phyloP scores from a whole-genome alignment of 768 basidiomycete species.

The Pulveroboletus frians region DNA sequence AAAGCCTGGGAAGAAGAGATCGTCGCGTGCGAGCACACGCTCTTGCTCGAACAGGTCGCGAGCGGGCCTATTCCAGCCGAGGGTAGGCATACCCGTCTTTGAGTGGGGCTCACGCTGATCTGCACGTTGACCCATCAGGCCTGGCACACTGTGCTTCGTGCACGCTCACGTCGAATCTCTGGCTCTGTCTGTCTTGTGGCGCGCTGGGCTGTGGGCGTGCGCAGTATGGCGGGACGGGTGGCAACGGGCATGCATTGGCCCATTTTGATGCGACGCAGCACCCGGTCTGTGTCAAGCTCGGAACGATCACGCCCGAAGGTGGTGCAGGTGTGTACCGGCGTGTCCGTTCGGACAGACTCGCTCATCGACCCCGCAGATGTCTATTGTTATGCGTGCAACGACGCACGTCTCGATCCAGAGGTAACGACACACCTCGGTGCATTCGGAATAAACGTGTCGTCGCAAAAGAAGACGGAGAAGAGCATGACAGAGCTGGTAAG shows the following conservation, averaged over 20 bases:
- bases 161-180: constrained; percentile 85
- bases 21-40: constrained; percentile 74
- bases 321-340: constrained; percentile 57
- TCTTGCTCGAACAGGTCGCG: constrained; percentile 45
- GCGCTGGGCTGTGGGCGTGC: constrained; percentile 83
- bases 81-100: constrained; percentile 10
- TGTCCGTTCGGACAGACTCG: not conserved
- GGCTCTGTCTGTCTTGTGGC: constrained; percentile 93
- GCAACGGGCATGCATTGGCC: constrained; percentile 83
- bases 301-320: constrained; percentile 95
- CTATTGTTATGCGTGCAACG: constrained; percentile 90
- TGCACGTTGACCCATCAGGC: constrained; percentile 37
- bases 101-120: not conserved
- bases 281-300: constrained; percentile 84
- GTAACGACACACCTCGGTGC: constrained; percentile 65
- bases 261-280: constrained; percentile 76
- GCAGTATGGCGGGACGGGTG: constrained; percentile 75
- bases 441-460: constrained; percentile 84
- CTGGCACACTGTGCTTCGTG: constrained; percentile 80
- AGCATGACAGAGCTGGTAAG: constrained; percentile 91
- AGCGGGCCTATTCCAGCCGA: constrained; percentile 24
- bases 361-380: constrained; percentile 49
- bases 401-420: constrained; percentile 73
- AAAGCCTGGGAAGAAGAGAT: constrained; percentile 99
- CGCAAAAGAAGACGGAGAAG: constrained; percentile 88